These are phyloP conservation scores for Misopates orontium DNA, from an alignment of 257 asterid species.

Conservation along the genomic window DNA sequence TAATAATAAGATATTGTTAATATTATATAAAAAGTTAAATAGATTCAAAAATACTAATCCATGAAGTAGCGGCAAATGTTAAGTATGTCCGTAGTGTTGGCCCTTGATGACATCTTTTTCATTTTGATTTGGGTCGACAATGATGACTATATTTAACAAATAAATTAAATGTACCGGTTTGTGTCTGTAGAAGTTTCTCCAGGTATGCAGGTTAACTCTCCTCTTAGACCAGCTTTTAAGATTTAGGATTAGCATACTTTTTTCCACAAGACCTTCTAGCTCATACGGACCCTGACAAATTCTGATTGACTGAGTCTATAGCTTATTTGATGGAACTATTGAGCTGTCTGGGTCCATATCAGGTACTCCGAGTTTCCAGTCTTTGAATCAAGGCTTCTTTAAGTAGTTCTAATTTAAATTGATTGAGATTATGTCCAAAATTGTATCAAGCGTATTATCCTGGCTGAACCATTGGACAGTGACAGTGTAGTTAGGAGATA, in stretches of 20 bases:
- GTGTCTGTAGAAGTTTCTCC: no score
- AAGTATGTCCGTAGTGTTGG: no score
- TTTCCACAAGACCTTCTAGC: background rate
- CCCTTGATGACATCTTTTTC: no score
- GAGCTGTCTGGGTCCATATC: background rate
- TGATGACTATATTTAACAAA: background rate
- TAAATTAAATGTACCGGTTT: no score
- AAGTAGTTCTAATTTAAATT: background rate
- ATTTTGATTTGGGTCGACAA: background rate
- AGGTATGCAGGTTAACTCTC: background rate
- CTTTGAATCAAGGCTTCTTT: background rate
- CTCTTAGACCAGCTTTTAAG: background rate
- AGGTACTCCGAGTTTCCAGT: background rate
- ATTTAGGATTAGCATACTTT: background rate
- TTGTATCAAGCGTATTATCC: background rate
- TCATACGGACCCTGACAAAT: background rate
- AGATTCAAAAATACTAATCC: background rate
- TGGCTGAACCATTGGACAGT: background rate
- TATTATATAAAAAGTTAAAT: background rate
- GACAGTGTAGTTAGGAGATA: conserved; percentile 4
- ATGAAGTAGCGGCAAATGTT: no score
- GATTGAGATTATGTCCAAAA: background rate
- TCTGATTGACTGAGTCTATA: background rate
- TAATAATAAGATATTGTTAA: background rate
- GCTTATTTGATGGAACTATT: background rate